Evolutionary conservation across 169 alveolate genomes (phyloP).

Genomic region (Cryptosporidium baileyi): DNA sequence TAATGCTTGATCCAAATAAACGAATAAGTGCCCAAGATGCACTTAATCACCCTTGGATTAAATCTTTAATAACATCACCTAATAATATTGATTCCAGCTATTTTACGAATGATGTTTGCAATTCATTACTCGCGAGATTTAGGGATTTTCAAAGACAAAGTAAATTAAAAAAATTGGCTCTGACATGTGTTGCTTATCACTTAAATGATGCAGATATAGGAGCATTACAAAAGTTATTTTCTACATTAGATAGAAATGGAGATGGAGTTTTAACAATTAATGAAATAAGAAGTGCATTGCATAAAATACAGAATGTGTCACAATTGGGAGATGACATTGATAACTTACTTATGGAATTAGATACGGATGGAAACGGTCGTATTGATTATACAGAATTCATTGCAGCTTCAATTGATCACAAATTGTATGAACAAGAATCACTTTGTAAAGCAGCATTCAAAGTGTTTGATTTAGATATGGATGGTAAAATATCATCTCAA

Average conservation of each 20-base stretch:
- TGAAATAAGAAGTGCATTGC: constrained; percentile 66
- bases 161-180: constrained; percentile 90
- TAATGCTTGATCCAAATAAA: constrained; percentile 85
- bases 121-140: constrained; percentile 81
- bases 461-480: constrained; percentile 89
- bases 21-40: constrained; percentile 90
- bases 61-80: constrained; percentile 71
- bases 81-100: constrained; percentile 3
- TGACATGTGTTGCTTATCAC: constrained; percentile 93
- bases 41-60: constrained; percentile 90
- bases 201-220: constrained; percentile 88
- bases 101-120: constrained; percentile 65
- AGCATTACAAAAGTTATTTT: constrained; percentile 85
- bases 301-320: constrained; percentile 37
- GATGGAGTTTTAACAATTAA: constrained; percentile 87
- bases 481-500: constrained; percentile 87
- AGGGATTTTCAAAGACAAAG: constrained; percentile 85
- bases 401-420: constrained; percentile 91
- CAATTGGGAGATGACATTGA: constrained; percentile 77
- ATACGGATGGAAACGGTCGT: constrained; percentile 89
- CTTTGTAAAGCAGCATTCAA: constrained; percentile 89
- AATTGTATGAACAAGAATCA: constrained; percentile 82
- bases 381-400: constrained; percentile 93
- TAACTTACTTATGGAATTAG: constrained; percentile 81
- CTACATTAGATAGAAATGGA: constrained; percentile 89